Conservation (phyloP, 306 rosid genomes). For the Acacia crassicarpa region DNA sequence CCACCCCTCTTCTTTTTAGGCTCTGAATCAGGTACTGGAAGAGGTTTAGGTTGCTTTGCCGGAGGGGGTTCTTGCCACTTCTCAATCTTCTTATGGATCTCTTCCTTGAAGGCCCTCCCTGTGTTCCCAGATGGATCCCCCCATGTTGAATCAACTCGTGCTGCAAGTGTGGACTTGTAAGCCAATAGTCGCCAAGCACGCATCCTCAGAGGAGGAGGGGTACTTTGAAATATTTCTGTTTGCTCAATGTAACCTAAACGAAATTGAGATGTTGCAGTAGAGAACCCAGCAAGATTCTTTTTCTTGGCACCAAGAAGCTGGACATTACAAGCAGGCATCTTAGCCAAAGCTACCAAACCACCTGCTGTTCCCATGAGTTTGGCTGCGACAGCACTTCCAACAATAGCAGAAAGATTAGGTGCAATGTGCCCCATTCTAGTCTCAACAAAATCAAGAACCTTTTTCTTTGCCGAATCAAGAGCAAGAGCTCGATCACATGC, state of each 20-base stretch:
- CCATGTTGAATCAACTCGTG: conserved; percentile 84
- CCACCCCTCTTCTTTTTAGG: conserved; percentile 99
- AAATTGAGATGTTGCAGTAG: conserved; percentile 90
- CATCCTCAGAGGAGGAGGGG: conserved; percentile 85
- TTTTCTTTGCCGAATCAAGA: conserved; percentile 84
- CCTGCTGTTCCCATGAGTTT: conserved; percentile 99
- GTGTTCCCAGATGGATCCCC: conserved; percentile 88
- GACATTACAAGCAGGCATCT: conserved; percentile 99
- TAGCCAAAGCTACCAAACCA: conserved; percentile 72
- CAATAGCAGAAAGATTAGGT: conserved; percentile 88
- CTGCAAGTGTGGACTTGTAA: conserved; percentile 89
- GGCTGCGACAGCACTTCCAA: conserved; percentile 95
- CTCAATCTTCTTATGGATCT: conserved; percentile 86
- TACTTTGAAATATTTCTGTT: conserved; percentile 83
- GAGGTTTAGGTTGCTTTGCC: conserved; percentile 95
- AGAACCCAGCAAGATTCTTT: conserved; percentile 93
- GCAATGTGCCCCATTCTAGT: conserved; percentile 98
- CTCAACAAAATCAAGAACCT: conserved; percentile 93
- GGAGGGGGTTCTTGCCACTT: conserved; percentile 99
- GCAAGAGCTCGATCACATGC: conserved; percentile 96
- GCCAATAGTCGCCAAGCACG: conserved; percentile 89
- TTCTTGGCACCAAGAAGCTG: conserved; percentile 98
- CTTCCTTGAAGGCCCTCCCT: conserved; percentile 70
- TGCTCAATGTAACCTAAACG: conserved; percentile 92
- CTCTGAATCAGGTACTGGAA: conserved; percentile 97